Base-by-base conservation (phyloP, 2,329 filamentous ascomycete genomes). In the Neoarthrinium moseri region DNA sequence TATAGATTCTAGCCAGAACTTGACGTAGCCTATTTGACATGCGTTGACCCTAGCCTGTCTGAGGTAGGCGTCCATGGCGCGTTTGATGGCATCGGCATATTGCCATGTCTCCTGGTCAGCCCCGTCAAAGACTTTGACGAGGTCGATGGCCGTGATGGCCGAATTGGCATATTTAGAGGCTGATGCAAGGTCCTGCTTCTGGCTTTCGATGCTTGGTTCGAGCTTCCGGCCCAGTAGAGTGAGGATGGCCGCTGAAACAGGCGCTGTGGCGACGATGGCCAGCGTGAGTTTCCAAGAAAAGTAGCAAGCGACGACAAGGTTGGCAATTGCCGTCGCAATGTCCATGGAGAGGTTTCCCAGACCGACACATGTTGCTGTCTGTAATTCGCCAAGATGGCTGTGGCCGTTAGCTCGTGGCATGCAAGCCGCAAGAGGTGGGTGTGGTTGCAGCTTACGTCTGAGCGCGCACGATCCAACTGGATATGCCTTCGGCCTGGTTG, bases 111-210 rank as follows among this genome's bases (percentile, higher is more conserved):
- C 91, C 10, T 83, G 71, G 11, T 78, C 75, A 57, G 90, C 80
- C 1, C 86, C 89, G 55, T 92, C 91, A 67, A 87, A 91, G 43
- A 83, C 85, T 62, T 96, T 96, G 59, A 97, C 89, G 0, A 88
- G 80, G 50, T 95, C 89, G 30, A 96, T 92, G 3, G 81, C 83
- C 2, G 74, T 73, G 8, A 95, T 77, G 0, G 89, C 83, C 10
- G 82, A 86, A 8, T 81, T 83, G 1, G 84, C 79, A 45, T 83
- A 73, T 57, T 89, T 92, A 1, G 90, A 84, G 0, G 89, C 89
- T 38, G 76, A 69, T 2, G 80, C 80, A 1, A 96, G 76, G 46
- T 84, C 78, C 2, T 67, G 65, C 46, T 87, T 84, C 57, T 96
- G 91, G 2, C 70, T 70, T 51, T 80, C 74, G n/a, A 92, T 84